phyloP scores from a whole-genome alignment of 345 rosid species.

The Hypericum perforatum region DNA sequence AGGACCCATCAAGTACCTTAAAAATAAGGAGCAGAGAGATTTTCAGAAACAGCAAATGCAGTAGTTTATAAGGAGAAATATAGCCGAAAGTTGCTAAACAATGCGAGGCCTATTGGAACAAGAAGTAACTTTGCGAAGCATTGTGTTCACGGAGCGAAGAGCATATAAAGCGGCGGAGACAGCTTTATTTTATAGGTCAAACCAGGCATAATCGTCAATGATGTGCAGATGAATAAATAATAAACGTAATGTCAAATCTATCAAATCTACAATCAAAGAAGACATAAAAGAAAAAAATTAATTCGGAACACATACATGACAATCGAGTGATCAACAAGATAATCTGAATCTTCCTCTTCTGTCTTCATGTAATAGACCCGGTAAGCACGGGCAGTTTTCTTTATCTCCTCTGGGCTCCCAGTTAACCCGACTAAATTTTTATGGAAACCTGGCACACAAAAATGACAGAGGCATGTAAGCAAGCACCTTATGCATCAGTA shows the following conservation, averaged over 20 bases:
- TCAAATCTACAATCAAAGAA: too few relatives aligned
- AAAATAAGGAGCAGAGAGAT: slow-evolving; percentile 10
- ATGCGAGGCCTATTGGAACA: too few relatives aligned
- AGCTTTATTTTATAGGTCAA: too few relatives aligned
- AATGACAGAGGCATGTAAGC: background rate
- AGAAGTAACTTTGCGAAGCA: too few relatives aligned
- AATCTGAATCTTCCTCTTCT: slow-evolving; percentile 90
- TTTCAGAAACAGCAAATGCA: slow-evolving; percentile 4
- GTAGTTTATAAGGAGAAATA: too few relatives aligned
- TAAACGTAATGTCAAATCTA: background rate
- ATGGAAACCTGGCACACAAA: slow-evolving; percentile 59
- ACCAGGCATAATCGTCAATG: too few relatives aligned
- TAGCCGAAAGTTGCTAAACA: too few relatives aligned
- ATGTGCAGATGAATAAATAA: background rate
- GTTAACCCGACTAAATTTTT: slow-evolving; percentile 80
- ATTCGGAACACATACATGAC: slow-evolving; percentile 47
- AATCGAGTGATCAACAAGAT: slow-evolving; percentile 97
- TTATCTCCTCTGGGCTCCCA: slow-evolving; percentile 67
- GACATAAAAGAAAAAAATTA: too few relatives aligned
- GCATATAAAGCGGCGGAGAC: too few relatives aligned
- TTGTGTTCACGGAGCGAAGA: too few relatives aligned
- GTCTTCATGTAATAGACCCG: slow-evolving; percentile 98
- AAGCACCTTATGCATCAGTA: background rate
- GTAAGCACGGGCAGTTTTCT: slow-evolving; percentile 76
- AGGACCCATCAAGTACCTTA: slow-evolving; percentile 93